Conservation (phyloP, 805 yeast genomes). For the Debaryomyces castellii region DNA sequence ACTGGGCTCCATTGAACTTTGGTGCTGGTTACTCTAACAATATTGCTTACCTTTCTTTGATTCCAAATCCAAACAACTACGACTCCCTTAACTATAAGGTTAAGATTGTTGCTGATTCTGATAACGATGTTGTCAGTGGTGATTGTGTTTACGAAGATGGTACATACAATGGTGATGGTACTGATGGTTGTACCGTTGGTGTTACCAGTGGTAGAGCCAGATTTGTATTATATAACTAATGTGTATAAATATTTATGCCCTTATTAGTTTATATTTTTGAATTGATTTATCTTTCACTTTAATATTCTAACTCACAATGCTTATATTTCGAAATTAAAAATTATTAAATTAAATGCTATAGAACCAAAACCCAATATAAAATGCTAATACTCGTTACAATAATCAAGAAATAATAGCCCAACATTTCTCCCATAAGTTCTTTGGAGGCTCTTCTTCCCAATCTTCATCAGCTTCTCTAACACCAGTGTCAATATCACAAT, state of each 20-base stretch:
- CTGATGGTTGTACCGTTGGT: slow-evolving; percentile 80
- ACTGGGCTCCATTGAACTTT: slow-evolving; percentile 96
- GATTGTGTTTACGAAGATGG: slow-evolving; percentile 82
- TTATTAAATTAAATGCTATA: background rate
- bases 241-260: background rate
- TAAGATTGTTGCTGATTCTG: slow-evolving; percentile 66
- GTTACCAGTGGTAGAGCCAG: slow-evolving; percentile 60
- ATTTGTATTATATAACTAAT: slow-evolving; percentile 49
- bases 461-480: slow-evolving; percentile 61
- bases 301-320: background rate
- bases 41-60: slow-evolving; percentile 79
- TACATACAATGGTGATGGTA: slow-evolving; percentile 57
- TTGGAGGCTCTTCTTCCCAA: slow-evolving; percentile 52
- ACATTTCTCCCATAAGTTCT: slow-evolving; percentile 53
- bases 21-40: slow-evolving; percentile 83
- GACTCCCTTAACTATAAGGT: slow-evolving; percentile 57
- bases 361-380: slow-evolving; percentile 1
- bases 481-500: slow-evolving; percentile 68
- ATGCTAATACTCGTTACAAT: background rate
- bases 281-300: background rate
- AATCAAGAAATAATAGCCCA: slow-evolving; percentile 31
- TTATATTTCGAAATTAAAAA: background rate
- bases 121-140: slow-evolving; percentile 55
- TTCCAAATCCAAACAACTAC: slow-evolving; percentile 91
- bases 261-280: background rate